phyloP scores from a whole-genome alignment of 2,329 filamentous ascomycete species.

The Trichocomaceae sp. region DNA sequence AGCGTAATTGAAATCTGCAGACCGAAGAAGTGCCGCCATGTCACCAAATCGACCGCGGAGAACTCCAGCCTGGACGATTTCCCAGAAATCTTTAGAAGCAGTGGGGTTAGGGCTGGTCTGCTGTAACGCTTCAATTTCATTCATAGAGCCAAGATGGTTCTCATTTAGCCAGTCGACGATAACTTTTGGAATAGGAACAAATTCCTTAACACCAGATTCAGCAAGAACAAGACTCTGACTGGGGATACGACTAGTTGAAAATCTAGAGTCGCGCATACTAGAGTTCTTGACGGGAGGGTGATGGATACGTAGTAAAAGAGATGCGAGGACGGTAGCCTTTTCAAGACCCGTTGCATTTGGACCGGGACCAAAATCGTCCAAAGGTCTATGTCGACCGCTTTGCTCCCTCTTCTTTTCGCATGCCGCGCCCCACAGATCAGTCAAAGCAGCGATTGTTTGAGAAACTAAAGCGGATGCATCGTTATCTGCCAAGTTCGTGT shows the following conservation, averaged over 20 bases:
- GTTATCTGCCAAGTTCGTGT: constrained; percentile 25
- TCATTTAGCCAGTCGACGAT: constrained; percentile 76
- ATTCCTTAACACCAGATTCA: constrained; percentile 21
- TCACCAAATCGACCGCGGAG: constrained; percentile 67
- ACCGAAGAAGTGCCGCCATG: constrained; percentile 61
- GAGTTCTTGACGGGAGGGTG: constrained; percentile 51
- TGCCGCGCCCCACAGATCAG: constrained; percentile 28
- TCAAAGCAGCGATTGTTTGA: constrained; percentile 29
- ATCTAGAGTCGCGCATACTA: constrained; percentile 18
- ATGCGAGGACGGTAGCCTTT: constrained; percentile 73
- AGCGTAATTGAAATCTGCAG: constrained; percentile 73
- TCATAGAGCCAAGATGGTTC: constrained; percentile 65
- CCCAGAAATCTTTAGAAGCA: constrained; percentile 75
- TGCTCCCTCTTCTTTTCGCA: constrained; percentile 39
- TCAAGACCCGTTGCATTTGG: constrained; percentile 57
- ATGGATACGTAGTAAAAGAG: constrained; percentile 69
- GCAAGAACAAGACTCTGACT: constrained; percentile 26
- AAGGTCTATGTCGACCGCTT: constrained; percentile 32
- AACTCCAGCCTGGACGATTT: constrained; percentile 65
- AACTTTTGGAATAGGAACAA: constrained; percentile 60
- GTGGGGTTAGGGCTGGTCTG: constrained; percentile 65
- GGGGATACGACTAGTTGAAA: constrained; percentile 20
- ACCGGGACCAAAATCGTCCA: constrained; percentile 59
- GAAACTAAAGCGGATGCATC: constrained; percentile 29
- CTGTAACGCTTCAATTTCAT: constrained; percentile 60